Evolutionary conservation across 2,329 filamentous ascomycete genomes (phyloP), one percentile per base, ranked within the genome.

Genomic region (Sporothrix protearum): DNA sequence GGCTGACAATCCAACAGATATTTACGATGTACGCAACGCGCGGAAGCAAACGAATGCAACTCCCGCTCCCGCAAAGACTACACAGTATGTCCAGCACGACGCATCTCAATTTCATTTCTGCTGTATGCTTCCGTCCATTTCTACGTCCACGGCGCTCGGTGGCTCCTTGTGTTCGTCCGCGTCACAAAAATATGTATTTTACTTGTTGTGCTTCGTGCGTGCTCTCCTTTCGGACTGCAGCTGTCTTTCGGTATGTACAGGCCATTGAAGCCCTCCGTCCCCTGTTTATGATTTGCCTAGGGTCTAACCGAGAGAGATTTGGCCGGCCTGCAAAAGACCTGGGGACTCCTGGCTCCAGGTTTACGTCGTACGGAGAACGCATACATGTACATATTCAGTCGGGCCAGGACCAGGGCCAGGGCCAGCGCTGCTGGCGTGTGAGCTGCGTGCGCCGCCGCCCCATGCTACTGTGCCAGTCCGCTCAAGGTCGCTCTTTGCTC

Each of bases 401-500:
- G 9, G 49, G 49, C 6, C 49, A 22, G 10, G 33, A 3, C 36
- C 10, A 45, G 8, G n/a, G 8, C 57, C 55, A 61, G 30, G 30
- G 3, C n/a, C 49, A 22, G 49, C 49, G 9, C n/a, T 22, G 5
- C 14, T 42, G 6, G 39, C 14, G 39, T 42, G 36, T 36, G 36
- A 36, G 36, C 36, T 36, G 36, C 36, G 9, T 36, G 36, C 36
- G 36, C 36, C 36, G 36, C 39, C 6, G 39, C 39, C 19, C 57
- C 57, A 22, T 61, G 57, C 16, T n/a, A 42, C 57, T 61, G 57
- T 42, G 9, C 57, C 67, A 47, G 25, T 14, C 57, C n/a, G n/a
- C n/a, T n/a, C n/a, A n/a, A n/a, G n/a, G n/a, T n/a, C n/a, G 39
- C 36, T 47, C 68, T 61, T 69, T 42, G 45, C 68, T 49, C 45